Percentiles rank a stretch among this genome's conserved stretches.
These are phyloP conservation scores for Plantago coronopus DNA, from an alignment of 305 asterid genomes.

Conservation along the genomic window DNA sequence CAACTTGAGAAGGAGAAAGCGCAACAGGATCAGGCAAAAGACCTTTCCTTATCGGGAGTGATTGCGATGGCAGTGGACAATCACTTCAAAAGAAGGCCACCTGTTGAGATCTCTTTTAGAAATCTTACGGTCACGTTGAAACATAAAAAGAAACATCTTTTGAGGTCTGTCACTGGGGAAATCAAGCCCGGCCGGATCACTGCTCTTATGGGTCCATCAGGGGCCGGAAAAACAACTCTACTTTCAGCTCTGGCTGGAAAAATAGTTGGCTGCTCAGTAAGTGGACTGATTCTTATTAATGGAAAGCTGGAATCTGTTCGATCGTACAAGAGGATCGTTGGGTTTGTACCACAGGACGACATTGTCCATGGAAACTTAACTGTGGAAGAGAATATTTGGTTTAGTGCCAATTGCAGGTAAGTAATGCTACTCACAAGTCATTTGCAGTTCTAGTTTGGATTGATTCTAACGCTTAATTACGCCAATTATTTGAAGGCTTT, in stretches of 20 bases:
- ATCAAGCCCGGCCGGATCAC: conserved; percentile 74
- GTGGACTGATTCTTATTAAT: conserved; percentile 63
- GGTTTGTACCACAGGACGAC: conserved; percentile 93
- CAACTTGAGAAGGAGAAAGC: conserved; percentile 85
- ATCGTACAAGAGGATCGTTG: conserved; percentile 76
- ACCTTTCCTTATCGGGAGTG: conserved; percentile 56
- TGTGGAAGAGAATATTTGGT: conserved; percentile 93
- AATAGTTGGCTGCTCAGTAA: conserved; percentile 64
- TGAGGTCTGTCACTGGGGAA: conserved; percentile 66
- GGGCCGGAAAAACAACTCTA: conserved; percentile 91
- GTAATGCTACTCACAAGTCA: neutral
- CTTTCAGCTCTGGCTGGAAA: conserved; percentile 89
- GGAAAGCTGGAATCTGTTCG: conserved; percentile 53
- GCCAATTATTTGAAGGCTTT: conserved; percentile 41
- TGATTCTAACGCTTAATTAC: neutral
- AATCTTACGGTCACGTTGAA: conserved; percentile 68
- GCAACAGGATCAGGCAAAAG: conserved; percentile 48
- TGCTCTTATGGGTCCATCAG: conserved; percentile 97
- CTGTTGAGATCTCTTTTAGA: conserved; percentile 56
- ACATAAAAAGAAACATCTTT: conserved; percentile 56
- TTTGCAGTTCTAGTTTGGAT: too few relatives aligned
- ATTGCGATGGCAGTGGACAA: conserved; percentile 53
- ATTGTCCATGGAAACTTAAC: conserved; percentile 89
- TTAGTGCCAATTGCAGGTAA: conserved; percentile 91
- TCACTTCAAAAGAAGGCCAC: conserved; percentile 44